Conservation (phyloP, 148 eudicot genomes). For the Cornus controversa region DNA sequence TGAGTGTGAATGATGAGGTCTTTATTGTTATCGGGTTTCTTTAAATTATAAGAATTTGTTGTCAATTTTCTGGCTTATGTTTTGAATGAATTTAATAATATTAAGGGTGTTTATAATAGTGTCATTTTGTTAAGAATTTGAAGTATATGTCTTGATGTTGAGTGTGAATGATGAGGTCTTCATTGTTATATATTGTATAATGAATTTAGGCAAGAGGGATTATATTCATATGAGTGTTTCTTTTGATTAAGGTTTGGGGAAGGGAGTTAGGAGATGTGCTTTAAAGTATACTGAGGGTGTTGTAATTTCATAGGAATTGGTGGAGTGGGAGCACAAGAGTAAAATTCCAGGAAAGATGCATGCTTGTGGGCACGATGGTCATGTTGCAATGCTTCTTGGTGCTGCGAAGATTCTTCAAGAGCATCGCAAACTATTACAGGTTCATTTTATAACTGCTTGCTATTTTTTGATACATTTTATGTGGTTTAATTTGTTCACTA, state of each 20-base stretch:
- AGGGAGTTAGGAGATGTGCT: background rate
- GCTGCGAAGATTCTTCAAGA: slow-evolving; percentile 92
- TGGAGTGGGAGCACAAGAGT: slow-evolving; percentile 95
- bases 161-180: background rate
- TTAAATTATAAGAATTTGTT: no score
- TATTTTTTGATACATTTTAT: background rate
- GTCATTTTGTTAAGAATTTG: background rate
- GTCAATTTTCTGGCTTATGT: no score
- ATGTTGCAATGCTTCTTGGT: slow-evolving; percentile 92
- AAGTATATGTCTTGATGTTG: background rate
- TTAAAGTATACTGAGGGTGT: background rate
- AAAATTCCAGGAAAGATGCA: slow-evolving; percentile 86
- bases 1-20: background rate
- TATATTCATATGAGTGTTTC: background rate
- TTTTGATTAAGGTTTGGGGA: background rate
- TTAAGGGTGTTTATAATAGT: background rate
- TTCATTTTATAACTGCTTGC: slow-evolving; percentile 19
- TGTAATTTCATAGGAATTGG: slow-evolving; percentile 58
- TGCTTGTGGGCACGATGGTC: slow-evolving; percentile 95
- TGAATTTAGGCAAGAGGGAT: slow-evolving; percentile 2
- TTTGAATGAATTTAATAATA: no score
- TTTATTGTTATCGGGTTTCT: background rate
- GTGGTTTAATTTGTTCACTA: background rate
- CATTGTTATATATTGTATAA: background rate
- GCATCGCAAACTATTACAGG: slow-evolving; percentile 62